Evolutionary conservation across 345 rosid species (phyloP), one percentile per base, ranked within the genome.

Genomic region (Lepidium aucheri): DNA sequence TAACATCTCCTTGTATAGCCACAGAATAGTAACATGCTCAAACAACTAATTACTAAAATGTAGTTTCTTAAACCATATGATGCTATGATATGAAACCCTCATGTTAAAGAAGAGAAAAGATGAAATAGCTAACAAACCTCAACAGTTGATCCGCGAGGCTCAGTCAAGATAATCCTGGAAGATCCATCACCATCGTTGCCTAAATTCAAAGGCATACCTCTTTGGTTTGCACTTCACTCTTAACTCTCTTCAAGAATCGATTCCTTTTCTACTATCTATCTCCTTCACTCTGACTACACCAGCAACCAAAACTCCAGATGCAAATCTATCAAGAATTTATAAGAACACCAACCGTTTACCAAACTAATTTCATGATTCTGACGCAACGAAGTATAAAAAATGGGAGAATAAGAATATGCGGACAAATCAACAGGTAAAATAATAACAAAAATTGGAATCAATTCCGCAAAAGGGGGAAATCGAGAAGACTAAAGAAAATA

Each of bases 71-170:
- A 6, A 53, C 1, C 5, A 50, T 28, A 28, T 28, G 52, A 46
- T 20, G 7, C 28, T 2, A 49, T 22, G 53, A 9, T 2, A 49
- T 22, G 53, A 9, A 45, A 17, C 28, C 43, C 30, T 26, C 5
- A 5, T 4, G 30, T 26, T 28, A 14, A 13, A 22, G 33, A 52
- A 52, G 40, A 63, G 8, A 30, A 55, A 5, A 33, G 28, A 13
- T n/a, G 55, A 33, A 49, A 51, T 3, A 53, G 54, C 56, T 2
- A 14, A 71, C 6, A 41, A 39, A 91, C 98, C 93, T 84, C 93
- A 15, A 83, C 96, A 52, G 89, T 78, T 9, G 96, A 89, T 36
- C 98, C 98, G 53, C 86, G 65, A 44, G 91, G 93, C 70, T 86
- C 96, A 45, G 85, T 82, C 81, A 92, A 79, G 47, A 82, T 69